Evolutionary conservation across 2,329 filamentous ascomycete species (phyloP), one percentile per base, ranked within the genome.

Genomic region (Dendrostoma leiphaemia): DNA sequence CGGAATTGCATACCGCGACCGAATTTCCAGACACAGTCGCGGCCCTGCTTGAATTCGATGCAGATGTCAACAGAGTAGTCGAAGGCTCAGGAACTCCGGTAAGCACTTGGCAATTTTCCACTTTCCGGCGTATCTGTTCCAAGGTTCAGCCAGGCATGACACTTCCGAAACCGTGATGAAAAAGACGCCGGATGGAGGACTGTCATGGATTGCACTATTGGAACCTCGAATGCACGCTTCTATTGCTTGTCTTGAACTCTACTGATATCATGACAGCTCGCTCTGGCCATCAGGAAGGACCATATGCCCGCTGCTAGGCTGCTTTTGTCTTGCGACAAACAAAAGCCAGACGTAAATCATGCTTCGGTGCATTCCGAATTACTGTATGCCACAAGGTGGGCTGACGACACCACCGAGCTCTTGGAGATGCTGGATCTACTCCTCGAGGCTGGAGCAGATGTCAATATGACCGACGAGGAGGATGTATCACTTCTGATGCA

Each of bases 401-500:
- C 19, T 46, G 23, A 21, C 1, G 6, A 12, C 15, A n/a, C 35
- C 13, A 31, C n/a, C n/a, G n/a, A n/a, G n/a, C n/a, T n/a, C n/a
- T n/a, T n/a, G 10, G 34, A 29, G 4, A 17, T 40, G 4, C 19
- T 48, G 23, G n/a, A 10, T 6, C 15, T 31, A 17, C 34, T 48
- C 9, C 24, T 48, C n/a, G 46, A 48, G 15, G 46, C 46, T 19
- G 46, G 46, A 40, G 46, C 34, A 28, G 15, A 48, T 26, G 46
- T 38, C 32, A n/a, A 48, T 19, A 38, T 48, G 32, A n/a, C 9
- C 4, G 13, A 45, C 5, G 10, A 12, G 5, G 24, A 2, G 13
- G 6, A 48, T 6, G n/a, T 3, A 3, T 28, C 46, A 4, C 46
- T 48, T 12, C 34, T 48, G 7, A 48, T 48, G 46, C 15, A 13